Conservation (phyloP, 2,329 filamentous ascomycete genomes). For the Colletotrichum liriopes region DNA sequence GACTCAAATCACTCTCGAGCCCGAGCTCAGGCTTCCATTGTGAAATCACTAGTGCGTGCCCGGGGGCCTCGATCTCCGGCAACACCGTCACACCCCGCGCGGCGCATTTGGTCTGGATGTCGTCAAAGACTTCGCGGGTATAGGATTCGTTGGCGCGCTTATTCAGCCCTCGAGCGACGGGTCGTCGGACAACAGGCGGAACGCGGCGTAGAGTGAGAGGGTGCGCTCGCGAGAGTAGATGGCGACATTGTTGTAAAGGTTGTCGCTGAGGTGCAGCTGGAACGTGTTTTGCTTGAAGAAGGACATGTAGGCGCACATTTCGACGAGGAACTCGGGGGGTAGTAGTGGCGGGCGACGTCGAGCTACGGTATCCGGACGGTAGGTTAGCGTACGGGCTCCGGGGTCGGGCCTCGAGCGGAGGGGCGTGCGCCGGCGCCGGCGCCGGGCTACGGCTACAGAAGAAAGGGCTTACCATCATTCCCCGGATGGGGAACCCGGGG, state of each 20-base stretch:
- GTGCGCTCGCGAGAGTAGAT: slow-evolving; percentile 64
- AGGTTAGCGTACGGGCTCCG: not conserved
- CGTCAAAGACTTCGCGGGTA: slow-evolving; percentile 64
- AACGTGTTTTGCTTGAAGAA: slow-evolving; percentile 75
- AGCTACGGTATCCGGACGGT: slow-evolving; percentile 48
- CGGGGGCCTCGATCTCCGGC: slow-evolving; percentile 73
- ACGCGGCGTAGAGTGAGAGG: slow-evolving; percentile 68
- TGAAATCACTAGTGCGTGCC: slow-evolving; percentile 69
- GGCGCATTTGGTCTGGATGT: slow-evolving; percentile 67
- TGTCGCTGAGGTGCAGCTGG: slow-evolving; percentile 72
- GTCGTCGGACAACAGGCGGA: slow-evolving; percentile 67
- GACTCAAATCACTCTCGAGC: slow-evolving; percentile 60
- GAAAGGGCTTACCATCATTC: slow-evolving; percentile 54
- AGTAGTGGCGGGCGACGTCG: slow-evolving; percentile 70
- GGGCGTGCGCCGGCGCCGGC: too few species aligned
- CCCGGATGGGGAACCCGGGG: slow-evolving; percentile 66
- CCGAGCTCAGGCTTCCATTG: slow-evolving; percentile 73
- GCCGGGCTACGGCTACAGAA: not conserved
- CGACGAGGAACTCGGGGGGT: slow-evolving; percentile 68
- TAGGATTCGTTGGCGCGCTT: slow-evolving; percentile 70
- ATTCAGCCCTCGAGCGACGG: slow-evolving; percentile 65
- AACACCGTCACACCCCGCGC: slow-evolving; percentile 70
- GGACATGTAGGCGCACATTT: slow-evolving; percentile 73
- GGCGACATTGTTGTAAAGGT: slow-evolving; percentile 66
- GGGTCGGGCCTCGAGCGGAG: too few species aligned